These are phyloP conservation scores for Acer yangbiense DNA, from an alignment of 345 rosid genomes.

Conservation along the genomic window DNA sequence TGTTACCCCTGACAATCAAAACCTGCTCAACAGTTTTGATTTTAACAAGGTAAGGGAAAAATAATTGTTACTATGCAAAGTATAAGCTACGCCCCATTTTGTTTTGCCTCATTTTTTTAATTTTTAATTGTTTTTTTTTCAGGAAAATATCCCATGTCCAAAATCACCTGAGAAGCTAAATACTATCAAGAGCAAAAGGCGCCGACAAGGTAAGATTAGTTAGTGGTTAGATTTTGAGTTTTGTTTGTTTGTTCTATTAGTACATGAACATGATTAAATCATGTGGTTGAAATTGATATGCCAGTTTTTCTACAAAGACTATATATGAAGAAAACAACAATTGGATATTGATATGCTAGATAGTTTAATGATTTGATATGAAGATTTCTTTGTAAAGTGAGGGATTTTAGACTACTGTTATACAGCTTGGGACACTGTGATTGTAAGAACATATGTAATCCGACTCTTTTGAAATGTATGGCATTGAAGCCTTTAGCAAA, in stretches of 20 bases:
- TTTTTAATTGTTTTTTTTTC: constrained; percentile 11
- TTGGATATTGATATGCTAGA: not conserved
- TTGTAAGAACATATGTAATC: not conserved
- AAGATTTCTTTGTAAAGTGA: not conserved
- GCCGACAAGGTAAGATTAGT: constrained; percentile 52
- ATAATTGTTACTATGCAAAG: not conserved
- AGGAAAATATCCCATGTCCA: constrained; percentile 87
- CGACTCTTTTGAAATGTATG: not conserved
- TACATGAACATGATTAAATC: not conserved
- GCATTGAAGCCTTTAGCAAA: not conserved
- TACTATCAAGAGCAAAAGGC: constrained; percentile 59
- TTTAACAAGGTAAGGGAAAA: constrained; percentile 54
- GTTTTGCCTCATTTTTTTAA: too few species aligned
- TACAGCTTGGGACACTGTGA: not conserved
- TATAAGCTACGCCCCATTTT: not conserved
- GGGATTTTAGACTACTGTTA: not conserved
- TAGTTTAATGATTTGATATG: not conserved
- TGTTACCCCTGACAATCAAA: constrained; percentile 88
- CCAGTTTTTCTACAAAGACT: not conserved
- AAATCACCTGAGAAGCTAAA: constrained; percentile 82
- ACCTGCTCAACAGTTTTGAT: constrained; percentile 51
- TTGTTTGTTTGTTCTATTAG: not conserved
- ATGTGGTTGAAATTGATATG: not conserved
- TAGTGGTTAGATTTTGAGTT: not conserved
- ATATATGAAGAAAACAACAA: not conserved